These are phyloP conservation scores for Cucumis hystrix DNA, from an alignment of 306 rosid species.

Conservation along the genomic window DNA sequence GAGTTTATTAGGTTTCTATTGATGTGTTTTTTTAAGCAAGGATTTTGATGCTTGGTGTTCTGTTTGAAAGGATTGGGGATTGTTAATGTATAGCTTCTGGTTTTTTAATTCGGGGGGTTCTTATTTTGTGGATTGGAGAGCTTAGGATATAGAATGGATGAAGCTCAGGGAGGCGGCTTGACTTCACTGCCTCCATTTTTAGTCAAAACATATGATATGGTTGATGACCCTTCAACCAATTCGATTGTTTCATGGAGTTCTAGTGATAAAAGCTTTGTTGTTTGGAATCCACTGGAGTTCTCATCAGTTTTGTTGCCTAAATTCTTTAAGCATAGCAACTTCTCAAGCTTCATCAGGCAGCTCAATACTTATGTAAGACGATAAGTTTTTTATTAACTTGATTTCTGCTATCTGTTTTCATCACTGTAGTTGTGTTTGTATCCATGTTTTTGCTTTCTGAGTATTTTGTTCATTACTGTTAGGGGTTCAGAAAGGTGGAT, in stretches of 20 bases:
- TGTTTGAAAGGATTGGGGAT: neutral
- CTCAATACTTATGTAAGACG: slow-evolving; percentile 80
- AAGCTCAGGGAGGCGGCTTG: slow-evolving; percentile 38
- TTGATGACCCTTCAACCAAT: slow-evolving; percentile 54
- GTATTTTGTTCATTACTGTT: neutral
- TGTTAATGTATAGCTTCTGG: slow-evolving; percentile 12
- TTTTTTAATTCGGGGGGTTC: slow-evolving; percentile 20
- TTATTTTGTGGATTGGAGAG: slow-evolving; percentile 11
- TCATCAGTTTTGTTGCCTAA: slow-evolving; percentile 47
- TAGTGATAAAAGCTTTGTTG: slow-evolving; percentile 50
- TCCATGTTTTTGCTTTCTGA: neutral
- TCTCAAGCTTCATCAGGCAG: slow-evolving; percentile 89
- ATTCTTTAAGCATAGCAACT: slow-evolving; percentile 80
- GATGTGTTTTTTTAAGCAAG: neutral
- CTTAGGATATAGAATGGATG: slow-evolving; percentile 46
- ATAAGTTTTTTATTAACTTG: slow-evolving; percentile 7
- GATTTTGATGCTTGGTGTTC: neutral
- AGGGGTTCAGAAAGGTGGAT: slow-evolving; percentile 82
- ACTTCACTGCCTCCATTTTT: slow-evolving; percentile 71
- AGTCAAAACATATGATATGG: slow-evolving; percentile 73
- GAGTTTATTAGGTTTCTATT: neutral
- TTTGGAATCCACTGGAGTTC: slow-evolving; percentile 64
- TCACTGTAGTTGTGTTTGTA: neutral
- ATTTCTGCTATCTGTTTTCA: neutral
- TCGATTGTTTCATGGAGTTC: slow-evolving; percentile 66